A percentile compares a stretch with the other conserved stretches of the same genome.
Conservation (phyloP, 148 eudicot genomes). For the Vaccinium corymbosum region DNA sequence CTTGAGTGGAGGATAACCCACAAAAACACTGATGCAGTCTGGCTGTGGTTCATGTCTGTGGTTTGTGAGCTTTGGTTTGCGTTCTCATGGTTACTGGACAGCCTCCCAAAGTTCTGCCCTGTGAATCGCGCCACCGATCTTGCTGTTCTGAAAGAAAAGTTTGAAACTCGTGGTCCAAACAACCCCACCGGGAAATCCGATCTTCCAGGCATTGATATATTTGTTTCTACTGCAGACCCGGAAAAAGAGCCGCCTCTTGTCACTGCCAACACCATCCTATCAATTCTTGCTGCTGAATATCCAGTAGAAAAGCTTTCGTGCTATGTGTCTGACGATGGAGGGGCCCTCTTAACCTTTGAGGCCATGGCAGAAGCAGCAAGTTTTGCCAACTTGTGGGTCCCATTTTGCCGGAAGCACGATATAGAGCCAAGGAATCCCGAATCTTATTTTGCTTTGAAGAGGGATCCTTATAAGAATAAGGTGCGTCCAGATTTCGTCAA, state of each 20-base stretch:
- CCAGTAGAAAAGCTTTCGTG: constrained; percentile 93
- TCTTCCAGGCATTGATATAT: constrained; percentile 84
- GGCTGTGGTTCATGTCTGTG: constrained; percentile 92
- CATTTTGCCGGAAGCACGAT: constrained; percentile 78
- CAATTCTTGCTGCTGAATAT: constrained; percentile 81
- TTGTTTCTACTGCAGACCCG: constrained; percentile 93
- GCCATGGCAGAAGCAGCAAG: constrained; percentile 99
- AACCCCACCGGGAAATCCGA: constrained; percentile 86
- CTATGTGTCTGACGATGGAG: constrained; percentile 94
- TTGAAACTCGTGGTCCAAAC: constrained; percentile 55
- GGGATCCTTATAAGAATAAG: constrained; percentile 85
- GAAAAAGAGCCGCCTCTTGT: constrained; percentile 95
- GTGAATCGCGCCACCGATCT: constrained; percentile 83
- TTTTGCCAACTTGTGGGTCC: constrained; percentile 90
- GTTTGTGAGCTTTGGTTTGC: constrained; percentile 93
- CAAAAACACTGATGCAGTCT: constrained; percentile 64
- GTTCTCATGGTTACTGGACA: constrained; percentile 94
- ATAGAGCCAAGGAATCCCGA: constrained; percentile 95
- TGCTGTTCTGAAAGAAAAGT: constrained; percentile 69
- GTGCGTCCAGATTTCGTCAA: constrained; percentile 76
- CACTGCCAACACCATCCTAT: constrained; percentile 83
- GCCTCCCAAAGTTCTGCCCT: constrained; percentile 83
- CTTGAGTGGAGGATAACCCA: constrained; percentile 69
- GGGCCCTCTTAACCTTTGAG: constrained; percentile 83
- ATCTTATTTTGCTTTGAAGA: constrained; percentile 65